phyloP scores from a whole-genome alignment of 139 green algal species.

The Tetraselmis striata region DNA sequence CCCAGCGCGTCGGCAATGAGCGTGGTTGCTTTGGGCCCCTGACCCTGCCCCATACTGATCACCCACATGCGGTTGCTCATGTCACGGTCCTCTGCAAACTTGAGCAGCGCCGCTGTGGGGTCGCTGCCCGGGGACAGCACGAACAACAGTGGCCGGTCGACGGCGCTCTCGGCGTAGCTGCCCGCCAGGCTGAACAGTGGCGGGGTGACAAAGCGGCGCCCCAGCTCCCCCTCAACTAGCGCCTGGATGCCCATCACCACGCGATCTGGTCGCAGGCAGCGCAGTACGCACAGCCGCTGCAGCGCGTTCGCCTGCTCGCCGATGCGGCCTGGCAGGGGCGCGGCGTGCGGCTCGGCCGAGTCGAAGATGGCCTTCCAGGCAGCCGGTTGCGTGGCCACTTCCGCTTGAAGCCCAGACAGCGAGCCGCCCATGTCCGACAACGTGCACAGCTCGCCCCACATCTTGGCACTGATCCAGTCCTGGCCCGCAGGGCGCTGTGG shows the following conservation, averaged over 20 bases:
- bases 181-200: conserved; percentile 26
- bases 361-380: conserved; percentile 29
- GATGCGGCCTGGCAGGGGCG: conserved; percentile 12
- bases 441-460: conserved; percentile 20
- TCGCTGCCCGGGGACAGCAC: conserved; percentile 28
- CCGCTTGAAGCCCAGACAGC: background rate
- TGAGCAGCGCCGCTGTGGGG: conserved; percentile 30
- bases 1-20: conserved; percentile 10
- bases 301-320: background rate
- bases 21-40: conserved; percentile 18
- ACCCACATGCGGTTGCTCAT: conserved; percentile 4
- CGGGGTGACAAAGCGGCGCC: conserved; percentile 2
- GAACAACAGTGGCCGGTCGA: conserved; percentile 27
- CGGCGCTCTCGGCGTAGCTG: conserved; percentile 21
- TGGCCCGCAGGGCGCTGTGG: background rate
- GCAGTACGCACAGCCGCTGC: conserved; percentile 26
- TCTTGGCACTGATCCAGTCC: conserved; percentile 17
- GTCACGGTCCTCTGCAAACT: conserved; percentile 28
- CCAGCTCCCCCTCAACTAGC: conserved; percentile 21
- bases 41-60: conserved; percentile 19
- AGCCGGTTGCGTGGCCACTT: background rate
- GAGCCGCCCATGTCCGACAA: background rate
- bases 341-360: conserved; percentile 12
- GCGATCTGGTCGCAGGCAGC: conserved; percentile 32
- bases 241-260: conserved; percentile 21